phyloP scores from a whole-genome alignment of 2,329 filamentous ascomycete genomes.

The Hypoxylon sp. region DNA sequence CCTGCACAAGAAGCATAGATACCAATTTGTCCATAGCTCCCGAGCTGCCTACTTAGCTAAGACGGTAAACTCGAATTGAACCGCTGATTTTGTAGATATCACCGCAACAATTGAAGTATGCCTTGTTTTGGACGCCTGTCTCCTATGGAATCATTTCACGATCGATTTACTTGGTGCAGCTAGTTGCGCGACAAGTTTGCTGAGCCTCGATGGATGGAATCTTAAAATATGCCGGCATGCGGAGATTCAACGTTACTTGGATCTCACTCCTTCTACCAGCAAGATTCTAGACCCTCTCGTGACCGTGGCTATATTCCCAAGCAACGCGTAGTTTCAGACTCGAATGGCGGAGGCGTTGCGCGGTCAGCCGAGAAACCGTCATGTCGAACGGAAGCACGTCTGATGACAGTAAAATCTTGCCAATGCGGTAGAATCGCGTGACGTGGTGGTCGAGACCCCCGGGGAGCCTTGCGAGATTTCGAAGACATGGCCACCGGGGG shows the following conservation, averaged over 20 bases:
- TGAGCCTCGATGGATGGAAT: conserved; percentile 29
- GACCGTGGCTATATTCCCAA: conserved; percentile 16
- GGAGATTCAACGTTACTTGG: conserved; percentile 39
- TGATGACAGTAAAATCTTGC: conserved; percentile 41
- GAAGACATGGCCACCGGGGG: conserved; percentile 34
- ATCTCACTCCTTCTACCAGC: conserved; percentile 31
- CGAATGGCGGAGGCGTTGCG: conserved; percentile 25
- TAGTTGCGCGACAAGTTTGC: conserved; percentile 25
- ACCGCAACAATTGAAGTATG: conserved; percentile 17
- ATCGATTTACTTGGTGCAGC: conserved; percentile 5
- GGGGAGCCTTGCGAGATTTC: conserved; percentile 35
- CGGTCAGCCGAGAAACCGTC: conserved; percentile 26
- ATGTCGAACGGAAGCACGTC: conserved; percentile 36
- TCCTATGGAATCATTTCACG: conserved; percentile 6
- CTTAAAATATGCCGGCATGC: conserved; percentile 24
- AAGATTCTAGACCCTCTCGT: conserved; percentile 29
- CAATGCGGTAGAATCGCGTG: conserved; percentile 39
- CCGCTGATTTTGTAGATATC: conserved; percentile 15
- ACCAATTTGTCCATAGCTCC: conserved; percentile 29
- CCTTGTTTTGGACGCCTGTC: conserved; percentile 19
- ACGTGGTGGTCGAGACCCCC: conserved; percentile 32
- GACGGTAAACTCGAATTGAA: conserved; percentile 24
- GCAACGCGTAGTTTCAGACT: conserved; percentile 33
- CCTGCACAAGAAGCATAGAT: conserved; percentile 29
- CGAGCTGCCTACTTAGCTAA: conserved; percentile 22